phyloP scores from a whole-genome alignment of 2,329 filamentous ascomycete species.

The Nannizzia gypsea region DNA sequence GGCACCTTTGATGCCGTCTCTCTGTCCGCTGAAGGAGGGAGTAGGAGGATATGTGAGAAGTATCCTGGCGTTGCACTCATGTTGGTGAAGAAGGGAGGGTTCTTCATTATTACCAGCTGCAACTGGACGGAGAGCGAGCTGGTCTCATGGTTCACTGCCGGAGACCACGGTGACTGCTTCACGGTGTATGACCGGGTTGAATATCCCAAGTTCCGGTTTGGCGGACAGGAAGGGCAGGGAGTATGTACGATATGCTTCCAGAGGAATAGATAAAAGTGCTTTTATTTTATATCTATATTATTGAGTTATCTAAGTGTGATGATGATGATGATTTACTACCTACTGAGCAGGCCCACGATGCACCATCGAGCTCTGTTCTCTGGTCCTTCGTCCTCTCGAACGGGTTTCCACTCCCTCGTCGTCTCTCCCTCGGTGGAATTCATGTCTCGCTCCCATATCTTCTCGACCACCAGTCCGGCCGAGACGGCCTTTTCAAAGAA shows the following conservation, averaged over 20 bases:
- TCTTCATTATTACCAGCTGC: conserved; percentile 83
- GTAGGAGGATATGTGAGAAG: conserved; percentile 54
- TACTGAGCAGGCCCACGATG: conserved; percentile 38
- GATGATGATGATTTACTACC: not conserved
- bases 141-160: conserved; percentile 59
- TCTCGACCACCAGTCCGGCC: conserved; percentile 39
- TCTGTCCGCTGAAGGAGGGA: conserved; percentile 34
- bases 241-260: conserved; percentile 79
- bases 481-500: conserved; percentile 42
- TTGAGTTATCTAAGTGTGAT: not conserved
- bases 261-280: conserved; percentile 25
- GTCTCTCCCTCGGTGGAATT: conserved; percentile 38
- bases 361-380: conserved; percentile 47
- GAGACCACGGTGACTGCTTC: conserved; percentile 33
- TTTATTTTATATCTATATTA: conserved; percentile 9
- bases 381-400: conserved; percentile 36
- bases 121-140: conserved; percentile 96
- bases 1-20: conserved; percentile 95
- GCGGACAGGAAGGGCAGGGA: conserved; percentile 74
- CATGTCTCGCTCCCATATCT: conserved; percentile 45
- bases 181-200: conserved; percentile 55
- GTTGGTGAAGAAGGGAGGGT: conserved; percentile 58
- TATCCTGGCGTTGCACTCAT: conserved; percentile 59
- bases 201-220: conserved; percentile 82
- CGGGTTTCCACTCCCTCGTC: conserved; percentile 32